phyloP scores from a whole-genome alignment of 495 filamentous ascomycete species.

The Trichoderma erinaceum region DNA sequence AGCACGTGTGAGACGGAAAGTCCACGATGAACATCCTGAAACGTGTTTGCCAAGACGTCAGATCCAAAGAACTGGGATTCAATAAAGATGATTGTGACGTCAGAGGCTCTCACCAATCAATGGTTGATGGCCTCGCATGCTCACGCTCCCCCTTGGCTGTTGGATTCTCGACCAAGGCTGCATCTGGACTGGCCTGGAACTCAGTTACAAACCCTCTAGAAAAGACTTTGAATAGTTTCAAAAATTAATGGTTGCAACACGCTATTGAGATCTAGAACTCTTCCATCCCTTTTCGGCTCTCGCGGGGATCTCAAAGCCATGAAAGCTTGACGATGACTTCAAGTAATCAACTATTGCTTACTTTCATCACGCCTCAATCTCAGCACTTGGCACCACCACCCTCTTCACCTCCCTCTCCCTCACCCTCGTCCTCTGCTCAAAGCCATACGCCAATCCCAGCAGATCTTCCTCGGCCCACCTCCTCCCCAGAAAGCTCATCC shows the following conservation, averaged over 20 bases:
- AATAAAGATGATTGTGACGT: neutral
- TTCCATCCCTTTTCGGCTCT: neutral
- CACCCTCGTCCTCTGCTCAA: slow-evolving; percentile 52
- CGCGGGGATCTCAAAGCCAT: neutral
- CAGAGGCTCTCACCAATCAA: neutral
- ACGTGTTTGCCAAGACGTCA: too few relatives aligned
- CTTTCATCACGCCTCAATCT: slow-evolving; percentile 25
- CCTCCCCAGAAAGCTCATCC: slow-evolving; percentile 51
- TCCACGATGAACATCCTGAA: too few relatives aligned
- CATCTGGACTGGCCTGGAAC: neutral
- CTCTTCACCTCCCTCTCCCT: slow-evolving; percentile 37
- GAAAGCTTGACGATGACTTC: neutral
- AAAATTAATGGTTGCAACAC: neutral
- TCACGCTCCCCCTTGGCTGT: too few relatives aligned
- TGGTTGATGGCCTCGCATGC: neutral
- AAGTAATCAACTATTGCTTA: neutral
- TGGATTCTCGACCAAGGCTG: neutral
- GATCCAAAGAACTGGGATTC: too few relatives aligned
- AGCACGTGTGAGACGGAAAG: too few relatives aligned
- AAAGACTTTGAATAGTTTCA: neutral
- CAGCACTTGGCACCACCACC: slow-evolving; percentile 40
- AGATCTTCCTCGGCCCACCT: slow-evolving; percentile 47
- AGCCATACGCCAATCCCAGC: slow-evolving; percentile 57
- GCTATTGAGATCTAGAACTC: neutral
- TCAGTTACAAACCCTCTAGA: too few relatives aligned